Evolutionary conservation across 257 asterid species (phyloP).

Genomic region (Ophiorrhiza pumila): DNA sequence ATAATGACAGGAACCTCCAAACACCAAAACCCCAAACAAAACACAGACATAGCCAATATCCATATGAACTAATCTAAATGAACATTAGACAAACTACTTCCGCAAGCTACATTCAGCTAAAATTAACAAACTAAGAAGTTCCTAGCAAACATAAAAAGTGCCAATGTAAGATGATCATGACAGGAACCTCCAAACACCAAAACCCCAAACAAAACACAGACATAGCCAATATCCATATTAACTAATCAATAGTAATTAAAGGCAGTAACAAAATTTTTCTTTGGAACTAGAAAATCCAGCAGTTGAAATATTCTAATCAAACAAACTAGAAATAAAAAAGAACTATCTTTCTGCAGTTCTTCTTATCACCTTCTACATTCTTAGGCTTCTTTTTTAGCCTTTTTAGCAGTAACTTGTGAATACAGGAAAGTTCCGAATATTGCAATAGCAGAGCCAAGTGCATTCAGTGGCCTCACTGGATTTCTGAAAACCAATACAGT

Average conservation of each 20-base stretch:
- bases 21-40: too few species aligned
- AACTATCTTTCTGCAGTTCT: conserved; percentile 33
- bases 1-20: too few species aligned
- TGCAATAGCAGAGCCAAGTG: conserved; percentile 85
- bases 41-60: too few species aligned
- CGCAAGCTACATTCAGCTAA: not conserved
- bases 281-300: conserved; percentile 11
- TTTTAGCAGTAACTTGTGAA: conserved; percentile 80
- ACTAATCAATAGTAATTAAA: not conserved
- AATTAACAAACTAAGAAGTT: not conserved
- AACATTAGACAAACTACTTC: too few species aligned
- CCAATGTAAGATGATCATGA: not conserved
- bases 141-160: not conserved
- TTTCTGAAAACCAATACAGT: conserved; percentile 88
- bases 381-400: conserved; percentile 58
- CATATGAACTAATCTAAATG: too few species aligned
- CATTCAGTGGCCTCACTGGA: conserved; percentile 85
- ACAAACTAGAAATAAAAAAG: conserved; percentile 12
- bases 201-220: not conserved
- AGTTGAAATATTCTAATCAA: conserved; percentile 17
- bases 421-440: conserved; percentile 84
- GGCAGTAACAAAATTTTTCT: conserved; percentile 5
- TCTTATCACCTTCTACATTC: conserved; percentile 45
- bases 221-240: not conserved
- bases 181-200: not conserved